Evolutionary conservation across 2,329 filamentous ascomycete genomes (phyloP).

Genomic region (Cytospora paraplurivora): DNA sequence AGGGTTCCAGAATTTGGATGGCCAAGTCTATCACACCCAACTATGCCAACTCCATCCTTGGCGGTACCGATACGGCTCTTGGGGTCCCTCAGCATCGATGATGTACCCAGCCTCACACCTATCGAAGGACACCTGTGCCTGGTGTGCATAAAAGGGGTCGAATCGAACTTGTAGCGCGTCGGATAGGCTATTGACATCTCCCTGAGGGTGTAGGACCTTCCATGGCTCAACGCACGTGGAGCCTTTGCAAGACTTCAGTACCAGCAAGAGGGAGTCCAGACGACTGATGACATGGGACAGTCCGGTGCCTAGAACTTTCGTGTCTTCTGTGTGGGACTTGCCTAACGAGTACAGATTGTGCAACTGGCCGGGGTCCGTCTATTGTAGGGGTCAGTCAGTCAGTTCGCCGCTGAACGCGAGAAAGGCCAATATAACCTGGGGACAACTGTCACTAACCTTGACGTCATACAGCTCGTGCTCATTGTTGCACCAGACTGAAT

Average conservation of each 20-base stretch:
- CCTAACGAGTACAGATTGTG: slow-evolving; percentile 22
- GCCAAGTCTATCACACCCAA: slow-evolving; percentile 16
- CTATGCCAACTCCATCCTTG: slow-evolving; percentile 25
- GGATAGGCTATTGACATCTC: slow-evolving; percentile 22
- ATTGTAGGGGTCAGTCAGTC: background rate
- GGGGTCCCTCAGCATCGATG: slow-evolving; percentile 24
- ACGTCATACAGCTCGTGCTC: slow-evolving; percentile 66
- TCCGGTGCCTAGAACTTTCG: background rate
- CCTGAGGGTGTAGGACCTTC: slow-evolving; percentile 27
- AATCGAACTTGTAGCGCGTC: slow-evolving; percentile 31
- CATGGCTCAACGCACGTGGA: slow-evolving; percentile 30
- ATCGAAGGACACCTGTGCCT: slow-evolving; percentile 30
- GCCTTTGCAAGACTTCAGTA: slow-evolving; percentile 31
- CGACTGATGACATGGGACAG: slow-evolving; percentile 24
- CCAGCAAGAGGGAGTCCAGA: slow-evolving; percentile 32
- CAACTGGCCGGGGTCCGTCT: slow-evolving; percentile 28
- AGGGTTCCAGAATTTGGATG: background rate
- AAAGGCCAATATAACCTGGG: background rate
- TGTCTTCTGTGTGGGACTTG: slow-evolving; percentile 29
- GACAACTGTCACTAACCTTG: slow-evolving; percentile 41
- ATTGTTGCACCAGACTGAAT: slow-evolving; percentile 66
- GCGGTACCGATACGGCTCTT: slow-evolving; percentile 24
- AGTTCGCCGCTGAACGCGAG: background rate
- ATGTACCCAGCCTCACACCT: slow-evolving; percentile 30
- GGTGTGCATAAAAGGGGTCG: slow-evolving; percentile 31